These are phyloP conservation scores for Rhodotorula sp. DNA, from an alignment of 1,284 basidiomycete genomes.

Conservation along the genomic window DNA sequence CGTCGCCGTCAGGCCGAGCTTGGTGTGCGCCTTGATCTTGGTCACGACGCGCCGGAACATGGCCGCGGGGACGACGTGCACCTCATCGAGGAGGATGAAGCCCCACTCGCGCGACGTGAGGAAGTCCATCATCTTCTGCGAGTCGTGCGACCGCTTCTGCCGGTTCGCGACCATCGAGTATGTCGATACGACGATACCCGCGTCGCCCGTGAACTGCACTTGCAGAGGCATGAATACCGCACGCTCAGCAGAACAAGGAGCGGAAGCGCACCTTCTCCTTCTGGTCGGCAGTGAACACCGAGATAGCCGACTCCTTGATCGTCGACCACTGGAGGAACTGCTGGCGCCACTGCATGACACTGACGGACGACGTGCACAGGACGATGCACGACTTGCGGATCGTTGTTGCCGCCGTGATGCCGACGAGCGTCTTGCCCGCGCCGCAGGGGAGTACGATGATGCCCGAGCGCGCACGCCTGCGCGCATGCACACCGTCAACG, in stretches of 20 bases:
- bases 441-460: slow-evolving; percentile 99
- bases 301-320: slow-evolving; percentile 90
- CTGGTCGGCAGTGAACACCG: slow-evolving; percentile 92
- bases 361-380: slow-evolving; percentile 93
- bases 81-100: slow-evolving; percentile 93
- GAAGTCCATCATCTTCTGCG: slow-evolving; percentile 99
- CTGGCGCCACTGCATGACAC: slow-evolving; percentile 96
- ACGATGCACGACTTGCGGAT: slow-evolving; percentile 99
- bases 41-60: slow-evolving; percentile 96
- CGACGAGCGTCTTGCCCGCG: slow-evolving; percentile 97
- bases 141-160: slow-evolving; percentile 90
- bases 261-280: slow-evolving; percentile 76
- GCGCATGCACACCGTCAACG: neutral
- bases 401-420: slow-evolving; percentile 97
- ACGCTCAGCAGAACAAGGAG: neutral
- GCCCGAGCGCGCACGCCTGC: slow-evolving; percentile 88
- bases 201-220: slow-evolving; percentile 85
- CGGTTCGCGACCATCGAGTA: slow-evolving; percentile 99
- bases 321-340: slow-evolving; percentile 98
- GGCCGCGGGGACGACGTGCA: slow-evolving; percentile 94
- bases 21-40: slow-evolving; percentile 95
- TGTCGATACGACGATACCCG: slow-evolving; percentile 94
- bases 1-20: slow-evolving; percentile 92
- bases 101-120: slow-evolving; percentile 92
- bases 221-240: too few relatives aligned